Base-by-base conservation (phyloP, 352 stramenopile genomes). In the Phytopythium delawarense region DNA sequence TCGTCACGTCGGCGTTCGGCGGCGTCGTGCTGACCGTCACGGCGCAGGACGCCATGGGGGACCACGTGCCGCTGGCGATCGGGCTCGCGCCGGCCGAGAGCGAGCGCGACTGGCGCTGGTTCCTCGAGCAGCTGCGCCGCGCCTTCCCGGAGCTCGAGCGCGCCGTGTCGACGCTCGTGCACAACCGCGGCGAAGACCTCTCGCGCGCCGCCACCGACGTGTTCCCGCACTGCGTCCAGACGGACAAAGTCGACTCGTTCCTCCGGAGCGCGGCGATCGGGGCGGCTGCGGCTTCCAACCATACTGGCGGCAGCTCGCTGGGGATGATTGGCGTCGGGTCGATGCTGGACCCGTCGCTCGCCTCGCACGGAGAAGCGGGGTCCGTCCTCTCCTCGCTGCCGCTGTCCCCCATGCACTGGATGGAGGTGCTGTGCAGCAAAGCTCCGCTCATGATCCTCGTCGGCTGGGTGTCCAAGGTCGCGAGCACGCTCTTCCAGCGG, bases 381-480 rank as follows among this genome's bases (percentile, higher is more conserved):
- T 57, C 37, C 58, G 7, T 30, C 25, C 25, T 30, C 25, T 30
- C 25, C 25, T 30, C 62, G 48, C 13, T 66, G 61, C 23, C 74
- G 56, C 69, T 74, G 55, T 63, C 70, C 40, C 77, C 72, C 15
- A 70, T 91, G 57, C 73, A 82, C 56, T 92, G 81, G 81, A 61
- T 92, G 45, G 84, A 92, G 65, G 59, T 56, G 16, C 62, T 92
- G 11, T 91, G 81, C 49, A 37, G 53, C 18, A 92, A 91, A 65
- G 71, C 81, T 18, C 84, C 84, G 21, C 65, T 91, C 12, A 92
- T 92, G 84, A 89, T 92, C 28, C 66, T 92, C 9, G 81, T 89
- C 16, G 79, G 81, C 12, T 92, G 84, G 84, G 79, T 92, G 18
- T 92, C 84, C n/a, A 85, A 85, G 51, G 80, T 91, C 23, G 84